A percentile compares a stretch with the other conserved stretches of the same genome.
These are phyloP conservation scores for Neurospora discreta DNA, from an alignment of 495 filamentous ascomycete species.

Conservation along the genomic window DNA sequence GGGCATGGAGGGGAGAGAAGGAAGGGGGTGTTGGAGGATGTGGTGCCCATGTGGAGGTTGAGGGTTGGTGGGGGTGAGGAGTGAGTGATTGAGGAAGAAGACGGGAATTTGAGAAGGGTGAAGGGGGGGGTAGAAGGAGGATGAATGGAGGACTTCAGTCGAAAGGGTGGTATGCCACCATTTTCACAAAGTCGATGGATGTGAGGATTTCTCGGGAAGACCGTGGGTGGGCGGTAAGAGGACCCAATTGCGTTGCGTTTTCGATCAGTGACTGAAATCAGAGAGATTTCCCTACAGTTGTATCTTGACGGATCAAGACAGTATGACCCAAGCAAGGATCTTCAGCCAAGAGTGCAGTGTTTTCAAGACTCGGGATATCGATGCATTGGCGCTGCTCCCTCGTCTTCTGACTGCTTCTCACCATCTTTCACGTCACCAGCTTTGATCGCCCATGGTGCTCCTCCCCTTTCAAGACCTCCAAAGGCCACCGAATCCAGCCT, in stretches of 20 bases:
- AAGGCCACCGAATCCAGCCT: constrained; percentile 24
- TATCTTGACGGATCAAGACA: background rate
- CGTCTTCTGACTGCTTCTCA: too few species aligned
- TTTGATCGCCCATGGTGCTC: background rate
- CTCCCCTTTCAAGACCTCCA: constrained; percentile 12
- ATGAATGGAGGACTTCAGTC: too few species aligned
- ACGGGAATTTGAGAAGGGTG: background rate
- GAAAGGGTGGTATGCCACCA: too few species aligned
- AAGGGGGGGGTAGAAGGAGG: too few species aligned
- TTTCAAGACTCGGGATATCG: background rate
- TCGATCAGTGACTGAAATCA: background rate
- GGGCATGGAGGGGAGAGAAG: background rate
- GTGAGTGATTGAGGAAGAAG: background rate
- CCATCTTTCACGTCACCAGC: background rate
- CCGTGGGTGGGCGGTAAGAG: background rate
- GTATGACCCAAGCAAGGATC: too few species aligned
- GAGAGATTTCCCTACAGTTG: background rate
- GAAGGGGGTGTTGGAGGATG: background rate
- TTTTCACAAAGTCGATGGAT: background rate
- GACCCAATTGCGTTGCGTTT: background rate
- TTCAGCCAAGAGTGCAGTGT: too few species aligned
- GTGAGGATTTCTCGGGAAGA: background rate
- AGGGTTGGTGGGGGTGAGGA: background rate
- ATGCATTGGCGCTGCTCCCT: too few species aligned
- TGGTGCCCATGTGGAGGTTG: background rate